Base-by-base conservation (phyloP, 2,329 filamentous ascomycete species). In the Fusarium sp. region DNA sequence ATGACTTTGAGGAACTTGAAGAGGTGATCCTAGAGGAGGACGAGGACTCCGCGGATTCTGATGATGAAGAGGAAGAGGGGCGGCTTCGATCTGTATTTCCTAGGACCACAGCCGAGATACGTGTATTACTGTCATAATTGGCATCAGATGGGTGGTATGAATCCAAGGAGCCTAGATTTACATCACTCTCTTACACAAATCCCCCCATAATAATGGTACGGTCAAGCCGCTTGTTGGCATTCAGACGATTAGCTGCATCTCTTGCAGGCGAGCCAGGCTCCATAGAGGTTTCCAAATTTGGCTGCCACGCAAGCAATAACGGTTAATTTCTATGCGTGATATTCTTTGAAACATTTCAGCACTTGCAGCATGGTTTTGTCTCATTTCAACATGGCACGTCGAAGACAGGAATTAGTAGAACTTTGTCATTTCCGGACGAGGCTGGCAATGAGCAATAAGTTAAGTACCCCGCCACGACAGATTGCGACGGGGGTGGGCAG, bases 1-100 rank as follows among this genome's bases (percentile, higher is more conserved):
- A 89, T 35, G 93, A 96, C 77, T 99, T 98, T 83, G 94, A 89
- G 78, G 84, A 86, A 61, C 79, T 89, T 3, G 89, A 91, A 76
- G 83, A 85, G 60, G 80, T 87, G 62, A 83, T 91, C 37, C 80
- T 85, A 35, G 80, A 83, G 7, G 29, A 86, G 87, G 70, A 83
- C 4, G 86, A 88, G 59, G 83, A 84, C 6, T 67, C 61, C 16
- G 57, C 40, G 13, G 68, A 70, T 45, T 77, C 76, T 1, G 77
- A 75, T 5, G 80, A 82, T 9, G 60, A 58, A n/a, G 56, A 58
- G 10, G 56, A 52, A n/a, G 47, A 52, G 27, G 47, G 47, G 18
- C 47, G 65, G 6, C 61, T 83, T 20, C 77, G 80, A 18, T 71
- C 74, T 18, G 77, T 89, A 11, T 91, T 92, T 76, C 89, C 89